Conservation (phyloP, 257 asterid genomes). For the Schizonepeta tenuifolia region DNA sequence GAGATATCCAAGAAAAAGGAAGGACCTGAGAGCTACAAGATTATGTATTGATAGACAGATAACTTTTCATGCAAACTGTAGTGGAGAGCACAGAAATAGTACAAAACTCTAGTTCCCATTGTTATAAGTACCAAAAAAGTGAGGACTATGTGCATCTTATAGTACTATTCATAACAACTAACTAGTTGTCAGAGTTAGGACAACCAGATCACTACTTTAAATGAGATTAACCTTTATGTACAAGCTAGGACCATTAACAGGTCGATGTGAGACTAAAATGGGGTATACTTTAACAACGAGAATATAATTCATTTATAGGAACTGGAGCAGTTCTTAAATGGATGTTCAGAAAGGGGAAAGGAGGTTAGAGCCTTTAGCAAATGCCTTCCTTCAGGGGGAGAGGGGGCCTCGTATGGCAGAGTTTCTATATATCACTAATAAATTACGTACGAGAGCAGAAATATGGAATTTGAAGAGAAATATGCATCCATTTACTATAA, state of each 20-base stretch:
- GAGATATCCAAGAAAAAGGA: constrained; percentile 26
- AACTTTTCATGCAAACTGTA: constrained; percentile 11
- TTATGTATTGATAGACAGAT: constrained; percentile 6
- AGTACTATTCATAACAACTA: not conserved
- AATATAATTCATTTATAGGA: not conserved
- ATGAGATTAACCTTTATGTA: not conserved
- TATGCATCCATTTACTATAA: constrained; percentile 19
- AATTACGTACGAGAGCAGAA: too few species aligned
- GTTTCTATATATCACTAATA: too few species aligned
- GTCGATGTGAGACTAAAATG: too few species aligned
- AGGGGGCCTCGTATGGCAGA: too few species aligned
- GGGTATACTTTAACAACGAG: too few species aligned
- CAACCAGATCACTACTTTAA: not conserved
- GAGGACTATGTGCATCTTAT: constrained; percentile 19
- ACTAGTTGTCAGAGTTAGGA: not conserved
- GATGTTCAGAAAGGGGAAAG: not conserved
- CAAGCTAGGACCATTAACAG: too few species aligned
- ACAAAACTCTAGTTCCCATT: constrained; percentile 13
- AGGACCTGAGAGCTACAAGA: constrained; percentile 25
- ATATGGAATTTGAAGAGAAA: not conserved
- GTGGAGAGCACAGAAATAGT: not conserved
- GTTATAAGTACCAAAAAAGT: not conserved
- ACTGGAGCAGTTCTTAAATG: not conserved
- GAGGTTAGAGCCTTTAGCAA: too few species aligned
- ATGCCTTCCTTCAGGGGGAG: too few species aligned